Evolutionary conservation across 2,329 filamentous ascomycete genomes (phyloP).

Genomic region (Cladophialophora immunda): DNA sequence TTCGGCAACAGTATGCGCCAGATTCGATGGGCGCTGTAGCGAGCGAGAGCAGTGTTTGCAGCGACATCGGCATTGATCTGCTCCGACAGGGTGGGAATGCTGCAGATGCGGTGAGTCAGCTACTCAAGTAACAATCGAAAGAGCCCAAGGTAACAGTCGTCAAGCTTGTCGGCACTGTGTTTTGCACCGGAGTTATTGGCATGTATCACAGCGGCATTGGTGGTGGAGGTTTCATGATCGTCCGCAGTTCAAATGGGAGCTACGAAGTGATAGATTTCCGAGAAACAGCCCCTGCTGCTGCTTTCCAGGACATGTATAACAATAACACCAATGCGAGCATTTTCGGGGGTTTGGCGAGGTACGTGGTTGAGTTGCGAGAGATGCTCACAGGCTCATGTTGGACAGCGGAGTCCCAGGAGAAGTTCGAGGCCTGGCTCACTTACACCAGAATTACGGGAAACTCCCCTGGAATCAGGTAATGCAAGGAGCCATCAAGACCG

Average conservation of each 20-base stretch:
- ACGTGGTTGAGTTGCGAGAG: slow-evolving; percentile 23
- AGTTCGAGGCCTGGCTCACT: slow-evolving; percentile 78
- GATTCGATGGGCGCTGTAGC: slow-evolving; percentile 69
- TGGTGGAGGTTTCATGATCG: slow-evolving; percentile 88
- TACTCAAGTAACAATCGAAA: neutral
- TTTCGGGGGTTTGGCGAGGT: slow-evolving; percentile 74
- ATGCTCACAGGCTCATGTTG: slow-evolving; percentile 17
- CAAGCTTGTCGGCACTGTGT: slow-evolving; percentile 73
- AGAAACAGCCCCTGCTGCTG: slow-evolving; percentile 84
- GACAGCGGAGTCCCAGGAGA: slow-evolving; percentile 64
- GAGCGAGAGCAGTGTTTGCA: slow-evolving; percentile 74
- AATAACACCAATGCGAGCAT: slow-evolving; percentile 74
- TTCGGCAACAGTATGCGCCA: slow-evolving; percentile 29
- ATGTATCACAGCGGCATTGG: slow-evolving; percentile 85
- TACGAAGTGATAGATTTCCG: slow-evolving; percentile 92
- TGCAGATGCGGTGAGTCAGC: slow-evolving; percentile 69
- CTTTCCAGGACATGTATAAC: slow-evolving; percentile 84
- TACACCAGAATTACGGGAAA: slow-evolving; percentile 70
- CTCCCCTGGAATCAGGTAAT: slow-evolving; percentile 77
- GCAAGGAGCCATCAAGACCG: slow-evolving; percentile 76
- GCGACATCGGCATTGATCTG: slow-evolving; percentile 71
- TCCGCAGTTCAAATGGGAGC: slow-evolving; percentile 74
- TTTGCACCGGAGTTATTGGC: slow-evolving; percentile 77
- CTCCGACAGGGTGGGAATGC: slow-evolving; percentile 73
- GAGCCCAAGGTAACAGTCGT: slow-evolving; percentile 11